These are phyloP conservation scores for Diaporthe destruens DNA, from an alignment of 2,329 filamentous ascomycete genomes.

Conservation along the genomic window DNA sequence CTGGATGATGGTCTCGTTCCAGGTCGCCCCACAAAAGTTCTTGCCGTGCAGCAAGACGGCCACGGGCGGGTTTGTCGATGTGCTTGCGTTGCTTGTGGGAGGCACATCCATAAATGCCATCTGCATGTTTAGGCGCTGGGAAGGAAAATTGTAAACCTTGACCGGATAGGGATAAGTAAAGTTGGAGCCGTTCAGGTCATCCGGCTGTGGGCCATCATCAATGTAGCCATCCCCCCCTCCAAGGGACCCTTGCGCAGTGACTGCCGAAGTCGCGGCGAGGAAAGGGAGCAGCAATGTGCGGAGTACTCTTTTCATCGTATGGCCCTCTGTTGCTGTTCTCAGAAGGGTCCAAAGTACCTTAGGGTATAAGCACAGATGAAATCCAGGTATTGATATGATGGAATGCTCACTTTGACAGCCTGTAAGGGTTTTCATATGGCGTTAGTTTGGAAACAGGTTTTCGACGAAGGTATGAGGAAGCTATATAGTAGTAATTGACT, in stretches of 20 bases:
- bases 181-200: constrained; percentile 62
- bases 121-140: constrained; percentile 61
- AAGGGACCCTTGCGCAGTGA: constrained; percentile 22
- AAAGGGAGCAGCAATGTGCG: constrained; percentile 1
- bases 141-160: constrained; percentile 61
- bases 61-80: constrained; percentile 49
- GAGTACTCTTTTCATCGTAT: not conserved
- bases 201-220: constrained; percentile 53
- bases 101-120: constrained; percentile 69
- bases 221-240: constrained; percentile 44
- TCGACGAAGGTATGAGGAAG: not conserved
- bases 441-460: not conserved
- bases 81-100: constrained; percentile 50
- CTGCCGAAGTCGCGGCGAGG: constrained; percentile 10
- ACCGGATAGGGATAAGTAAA: constrained; percentile 66
- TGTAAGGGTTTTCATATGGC: not conserved
- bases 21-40: constrained; percentile 68
- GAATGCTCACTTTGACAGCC: not conserved
- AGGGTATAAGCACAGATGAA: not conserved
- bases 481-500: not conserved
- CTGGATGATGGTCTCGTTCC: constrained; percentile 60
- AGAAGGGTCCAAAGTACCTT: no score
- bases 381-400: not conserved
- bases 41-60: constrained; percentile 66
- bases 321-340: no score